These are phyloP conservation scores for Diplogelasinospora grovesii DNA, from an alignment of 495 filamentous ascomycete genomes.

Conservation along the genomic window DNA sequence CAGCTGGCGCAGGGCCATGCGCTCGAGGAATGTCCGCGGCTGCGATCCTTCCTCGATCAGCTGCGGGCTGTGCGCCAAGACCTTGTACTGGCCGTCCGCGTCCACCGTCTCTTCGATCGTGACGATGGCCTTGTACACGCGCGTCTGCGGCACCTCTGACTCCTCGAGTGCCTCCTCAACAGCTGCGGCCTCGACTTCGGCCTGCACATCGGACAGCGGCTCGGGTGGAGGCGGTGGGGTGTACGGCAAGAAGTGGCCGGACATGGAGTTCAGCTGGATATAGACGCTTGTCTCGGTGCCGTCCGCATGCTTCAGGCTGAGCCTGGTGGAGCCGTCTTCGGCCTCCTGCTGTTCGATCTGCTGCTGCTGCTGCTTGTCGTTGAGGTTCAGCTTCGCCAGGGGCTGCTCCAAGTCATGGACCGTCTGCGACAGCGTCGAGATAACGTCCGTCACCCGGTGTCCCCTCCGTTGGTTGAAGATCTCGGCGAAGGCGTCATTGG, in stretches of 20 bases:
- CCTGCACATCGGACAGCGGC: conserved; percentile 43
- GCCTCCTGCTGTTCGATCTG: conserved; percentile 22
- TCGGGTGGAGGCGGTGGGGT: conserved; percentile 67
- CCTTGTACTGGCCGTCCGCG: conserved; percentile 57
- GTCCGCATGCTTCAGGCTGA: conserved; percentile 45
- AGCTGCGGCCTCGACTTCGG: conserved; percentile 24
- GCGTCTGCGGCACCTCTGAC: conserved; percentile 39
- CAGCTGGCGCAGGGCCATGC: conserved; percentile 44
- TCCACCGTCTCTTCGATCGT: conserved; percentile 73
- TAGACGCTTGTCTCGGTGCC: conserved; percentile 38
- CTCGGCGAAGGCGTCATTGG: conserved; percentile 65
- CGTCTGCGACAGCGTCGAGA: conserved; percentile 68
- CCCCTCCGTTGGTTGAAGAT: conserved; percentile 63
- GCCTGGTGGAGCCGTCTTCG: conserved; percentile 27
- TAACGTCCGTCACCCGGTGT: conserved; percentile 55
- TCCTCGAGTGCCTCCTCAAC: conserved; percentile 29
- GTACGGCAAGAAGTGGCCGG: conserved; percentile 65
- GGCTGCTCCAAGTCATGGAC: conserved; percentile 65
- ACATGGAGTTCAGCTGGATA: conserved; percentile 40
- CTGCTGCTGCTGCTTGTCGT: conserved; percentile 19
- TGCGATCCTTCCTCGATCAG: conserved; percentile 33
- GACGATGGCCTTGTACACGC: conserved; percentile 70
- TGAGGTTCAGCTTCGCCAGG: conserved; percentile 33
- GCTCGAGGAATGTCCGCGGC: conserved; percentile 43
- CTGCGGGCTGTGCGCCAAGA: conserved; percentile 44